Percentiles rank a stretch among this genome's conserved stretches.
Conservation (phyloP, 2,329 filamentous ascomycete species). For the Ascocoryne sarcoides region DNA sequence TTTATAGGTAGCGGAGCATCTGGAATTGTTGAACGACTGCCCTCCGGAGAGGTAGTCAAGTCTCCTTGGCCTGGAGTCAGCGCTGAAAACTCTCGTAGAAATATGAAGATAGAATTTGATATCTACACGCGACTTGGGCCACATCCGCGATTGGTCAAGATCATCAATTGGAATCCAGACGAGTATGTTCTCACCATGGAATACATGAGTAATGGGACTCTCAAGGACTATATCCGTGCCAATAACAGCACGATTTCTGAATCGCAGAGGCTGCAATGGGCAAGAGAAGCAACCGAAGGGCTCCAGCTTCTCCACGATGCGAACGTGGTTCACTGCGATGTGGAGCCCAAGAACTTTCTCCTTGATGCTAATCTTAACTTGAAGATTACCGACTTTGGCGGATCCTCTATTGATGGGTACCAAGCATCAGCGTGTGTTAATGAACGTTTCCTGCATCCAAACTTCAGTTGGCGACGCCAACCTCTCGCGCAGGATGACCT, state of each 20-base stretch:
- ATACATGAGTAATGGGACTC: conserved; percentile 22
- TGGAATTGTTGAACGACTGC: conserved; percentile 10
- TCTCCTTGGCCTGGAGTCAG: conserved; percentile 12
- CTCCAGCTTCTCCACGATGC: conserved; percentile 30
- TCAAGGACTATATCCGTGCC: conserved; percentile 18
- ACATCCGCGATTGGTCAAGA: conserved; percentile 16
- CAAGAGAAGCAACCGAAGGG: conserved; percentile 28
- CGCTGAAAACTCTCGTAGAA: conserved; percentile 9
- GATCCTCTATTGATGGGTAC: conserved; percentile 26
- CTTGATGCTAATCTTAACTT: conserved; percentile 30
- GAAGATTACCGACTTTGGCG: conserved; percentile 31
- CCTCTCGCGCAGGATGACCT: conserved; percentile 26
- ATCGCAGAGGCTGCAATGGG: conserved; percentile 25
- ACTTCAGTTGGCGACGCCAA: conserved; percentile 21
- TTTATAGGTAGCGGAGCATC: conserved; percentile 9
- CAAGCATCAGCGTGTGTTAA: conserved; percentile 18
- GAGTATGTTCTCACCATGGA: conserved; percentile 23
- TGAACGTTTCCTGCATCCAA: conserved; percentile 19
- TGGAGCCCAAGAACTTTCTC: conserved; percentile 33
- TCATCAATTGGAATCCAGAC: conserved; percentile 20
- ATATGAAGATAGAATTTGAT: conserved; percentile 19
- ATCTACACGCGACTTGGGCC: conserved; percentile 20
- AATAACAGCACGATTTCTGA: conserved; percentile 7
- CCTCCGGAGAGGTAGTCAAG: conserved; percentile 11
- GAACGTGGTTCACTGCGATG: conserved; percentile 33